Evolutionary conservation across 495 filamentous ascomycete species (phyloP).

Genomic region (Lentithecium fluviatile): DNA sequence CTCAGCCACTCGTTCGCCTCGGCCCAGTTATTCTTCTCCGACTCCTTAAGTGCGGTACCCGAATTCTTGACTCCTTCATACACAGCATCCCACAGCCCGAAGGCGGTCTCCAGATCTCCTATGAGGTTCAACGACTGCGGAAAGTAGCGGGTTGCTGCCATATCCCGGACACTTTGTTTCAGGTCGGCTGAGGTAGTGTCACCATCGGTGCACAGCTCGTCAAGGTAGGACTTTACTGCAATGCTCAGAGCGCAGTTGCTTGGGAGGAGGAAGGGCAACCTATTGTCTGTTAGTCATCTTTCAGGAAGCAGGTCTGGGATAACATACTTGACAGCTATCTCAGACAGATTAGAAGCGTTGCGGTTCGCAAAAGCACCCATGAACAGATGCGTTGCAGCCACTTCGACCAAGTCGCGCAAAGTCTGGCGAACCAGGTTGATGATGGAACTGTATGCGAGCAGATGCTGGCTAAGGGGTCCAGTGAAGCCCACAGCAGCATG

Average conservation of each 20-base stretch:
- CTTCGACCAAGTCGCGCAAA: constrained; percentile 80
- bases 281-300: constrained; percentile 37
- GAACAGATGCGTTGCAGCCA: constrained; percentile 72
- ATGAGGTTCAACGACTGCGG: constrained; percentile 72
- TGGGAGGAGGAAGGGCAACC: constrained; percentile 81
- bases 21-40: constrained; percentile 30
- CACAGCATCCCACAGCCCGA: constrained; percentile 77
- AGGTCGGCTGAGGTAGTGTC: constrained; percentile 58
- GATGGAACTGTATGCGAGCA: constrained; percentile 83
- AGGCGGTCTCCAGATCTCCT: constrained; percentile 75
- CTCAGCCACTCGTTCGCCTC: constrained; percentile 37
- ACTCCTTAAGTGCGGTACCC: constrained; percentile 37
- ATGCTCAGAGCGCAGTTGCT: constrained; percentile 82
- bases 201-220: constrained; percentile 64
- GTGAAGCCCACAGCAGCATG: constrained; percentile 90
- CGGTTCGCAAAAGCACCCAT: constrained; percentile 74
- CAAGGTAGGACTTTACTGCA: constrained; percentile 87
- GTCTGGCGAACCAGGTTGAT: constrained; percentile 73
- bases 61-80: constrained; percentile 66
- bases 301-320: not conserved
- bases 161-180: constrained; percentile 58
- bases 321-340: constrained; percentile 70
- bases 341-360: constrained; percentile 65
- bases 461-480: constrained; percentile 84
- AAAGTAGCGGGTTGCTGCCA: constrained; percentile 67